Evolutionary conservation across 2,329 filamentous ascomycete genomes (phyloP).

Genomic region (Diaporthe sp.): DNA sequence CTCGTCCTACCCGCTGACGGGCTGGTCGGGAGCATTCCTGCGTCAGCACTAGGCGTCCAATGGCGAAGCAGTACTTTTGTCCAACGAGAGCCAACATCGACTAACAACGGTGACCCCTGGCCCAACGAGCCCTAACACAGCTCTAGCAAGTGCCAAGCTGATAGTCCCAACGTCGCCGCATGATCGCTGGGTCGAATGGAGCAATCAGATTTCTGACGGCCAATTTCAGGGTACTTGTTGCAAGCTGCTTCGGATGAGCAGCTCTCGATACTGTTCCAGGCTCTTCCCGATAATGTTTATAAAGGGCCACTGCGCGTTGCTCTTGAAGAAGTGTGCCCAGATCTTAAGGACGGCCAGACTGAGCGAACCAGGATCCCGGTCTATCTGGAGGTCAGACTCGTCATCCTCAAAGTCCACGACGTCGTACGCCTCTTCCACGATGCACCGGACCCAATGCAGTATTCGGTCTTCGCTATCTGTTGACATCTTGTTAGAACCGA

Average conservation of each 20-base stretch:
- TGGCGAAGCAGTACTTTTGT: no score
- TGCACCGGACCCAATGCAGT: constrained; percentile 60
- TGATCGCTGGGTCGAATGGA: not conserved
- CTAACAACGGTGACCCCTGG: not conserved
- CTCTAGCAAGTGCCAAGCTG: not conserved
- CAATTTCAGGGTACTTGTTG: not conserved
- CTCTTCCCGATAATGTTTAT: constrained; percentile 60
- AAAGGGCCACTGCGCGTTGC: constrained; percentile 63
- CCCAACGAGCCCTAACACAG: not conserved
- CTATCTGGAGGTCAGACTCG: not conserved
- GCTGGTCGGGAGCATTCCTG: not conserved
- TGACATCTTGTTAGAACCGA: not conserved
- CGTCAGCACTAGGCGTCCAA: not conserved
- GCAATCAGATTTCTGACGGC: not conserved
- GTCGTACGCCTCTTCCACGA: constrained; percentile 59
- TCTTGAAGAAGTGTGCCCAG: constrained; percentile 61
- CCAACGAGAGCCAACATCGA: not conserved
- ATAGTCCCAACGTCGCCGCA: no score
- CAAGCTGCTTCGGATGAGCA: constrained; percentile 41
- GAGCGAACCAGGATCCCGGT: constrained; percentile 48
- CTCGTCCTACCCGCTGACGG: not conserved
- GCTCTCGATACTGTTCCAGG: constrained; percentile 53
- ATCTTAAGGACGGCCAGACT: constrained; percentile 58
- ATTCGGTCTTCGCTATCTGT: constrained; percentile 59
- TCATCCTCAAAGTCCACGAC: constrained; percentile 56